Base-by-base conservation (phyloP, 495 filamentous ascomycete species). In the Cryomyces antarcticus region DNA sequence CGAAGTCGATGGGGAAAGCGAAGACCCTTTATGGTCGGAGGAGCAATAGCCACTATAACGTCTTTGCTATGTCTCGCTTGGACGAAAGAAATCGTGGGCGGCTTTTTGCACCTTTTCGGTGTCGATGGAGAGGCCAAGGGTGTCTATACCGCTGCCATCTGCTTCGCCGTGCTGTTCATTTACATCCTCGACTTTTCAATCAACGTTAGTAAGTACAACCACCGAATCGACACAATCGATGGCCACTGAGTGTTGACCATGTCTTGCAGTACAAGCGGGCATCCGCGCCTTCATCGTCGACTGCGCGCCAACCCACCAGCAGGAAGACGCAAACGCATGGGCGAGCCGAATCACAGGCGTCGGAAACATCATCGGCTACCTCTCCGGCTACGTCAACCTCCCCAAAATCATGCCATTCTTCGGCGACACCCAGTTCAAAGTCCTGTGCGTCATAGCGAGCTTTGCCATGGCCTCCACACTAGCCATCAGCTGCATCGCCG, bases 201-300 rank as follows among this genome's bases (percentile, higher is more conserved):
- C 59, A 93, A 93, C 57, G 84, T 82, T n/a, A 79, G 80, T 82
- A 67, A 49, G 70, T 53, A 24, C 12, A 10, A 1, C 6, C 12
- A 5, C 37, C 35, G 3, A 31, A 28, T 39, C 11, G 10, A 27
- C 27, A 11, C 41, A 6, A 36, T 36, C 9, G 12, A 10, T 10
- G 9, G 33, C 2, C 12, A 36, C 1, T 1, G 12, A 36, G 12
- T 36, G 9, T 13, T 36, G 33, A 36, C 17, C 45, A 51, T 28
- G 31, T 40, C 24, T 44, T 43, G 42, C 46, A 81, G 82, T 93
- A 28, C 85, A 93, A 68, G 85, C 85, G 30, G 82, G 72, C 0
- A 80, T 92, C 57, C 69, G 86, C 49, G 83, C 84, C 12, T 93
- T 88, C 50, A 87, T 93, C 44, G 80, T 94, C 9, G 86, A 94